Evolutionary conservation across 371 early-diverging fungal genomes (phyloP), one percentile per base, ranked within the genome.

Genomic region (Mucor circinelloides): DNA sequence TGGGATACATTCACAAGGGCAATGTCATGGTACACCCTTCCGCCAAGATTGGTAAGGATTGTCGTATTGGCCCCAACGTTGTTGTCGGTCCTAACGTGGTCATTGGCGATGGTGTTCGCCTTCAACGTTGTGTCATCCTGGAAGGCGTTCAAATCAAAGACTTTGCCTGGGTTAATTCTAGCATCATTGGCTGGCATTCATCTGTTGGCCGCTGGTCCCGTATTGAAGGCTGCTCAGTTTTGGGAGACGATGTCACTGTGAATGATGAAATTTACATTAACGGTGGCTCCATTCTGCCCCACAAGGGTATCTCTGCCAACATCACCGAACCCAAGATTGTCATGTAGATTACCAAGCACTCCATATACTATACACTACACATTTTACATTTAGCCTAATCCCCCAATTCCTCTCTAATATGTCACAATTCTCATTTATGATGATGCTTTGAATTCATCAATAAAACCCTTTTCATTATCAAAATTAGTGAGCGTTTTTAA

Each of bases 181-280:
- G 93, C 55, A 98, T 99, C 71, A 88, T 99, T 36, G 99, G 99
- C 64, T 99, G 98, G 98, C 90, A 95, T 80, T 94, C 95, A 44
- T 91, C 91, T 28, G 87, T 98, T 23, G 98, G 97, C 6, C 87
- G 91, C 63, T 97, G 97, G 98, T 86, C 95, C 17, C 91, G 97
- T 36, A 80, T 96, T 68, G 97, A 97, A 76, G 95, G 95, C 17
- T 92, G 91, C 34, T 91, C 95, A 6, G 97, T 97, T 17, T 80
- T 97, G 67, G 98, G 98, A 57, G 97, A 97, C 66, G 97, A 97
- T 79, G 98, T 97, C 23, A 92, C 92, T 44, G 88, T 97, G 58
- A 83, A 85, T 60, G 97, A 97, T 77, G 97, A 94, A 75, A 81
- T 97, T 46, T 97, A 94, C 74, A 84, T 97, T 70, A 97, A 97